Percentiles rank a stretch among this genome's conserved stretches.
These are phyloP conservation scores for Leccinum arenicola DNA, from an alignment of 768 basidiomycete species.

Conservation along the genomic window DNA sequence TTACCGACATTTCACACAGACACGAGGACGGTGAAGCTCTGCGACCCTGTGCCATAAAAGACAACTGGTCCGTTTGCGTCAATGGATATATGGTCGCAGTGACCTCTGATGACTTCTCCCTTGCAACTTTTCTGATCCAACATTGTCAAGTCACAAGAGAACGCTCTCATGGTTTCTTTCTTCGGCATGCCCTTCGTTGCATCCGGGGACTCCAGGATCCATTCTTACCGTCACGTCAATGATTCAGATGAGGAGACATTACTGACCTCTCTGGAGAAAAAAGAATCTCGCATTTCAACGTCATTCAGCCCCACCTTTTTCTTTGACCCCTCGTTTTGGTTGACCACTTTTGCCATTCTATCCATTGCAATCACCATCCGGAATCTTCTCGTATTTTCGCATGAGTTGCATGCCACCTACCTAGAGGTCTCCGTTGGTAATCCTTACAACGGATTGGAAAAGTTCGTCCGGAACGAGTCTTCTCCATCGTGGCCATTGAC, in stretches of 20 bases:
- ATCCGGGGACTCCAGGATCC: neutral
- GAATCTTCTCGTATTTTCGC: slow-evolving; percentile 18
- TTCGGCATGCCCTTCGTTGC: neutral
- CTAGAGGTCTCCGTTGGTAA: slow-evolving; percentile 15
- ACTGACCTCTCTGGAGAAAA: neutral
- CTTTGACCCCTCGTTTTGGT: slow-evolving; percentile 17
- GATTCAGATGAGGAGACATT: slow-evolving; percentile 18
- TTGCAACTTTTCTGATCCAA: neutral
- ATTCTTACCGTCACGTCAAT: slow-evolving; percentile 15
- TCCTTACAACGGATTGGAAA: slow-evolving; percentile 25
- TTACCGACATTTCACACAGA: neutral
- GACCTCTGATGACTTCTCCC: neutral
- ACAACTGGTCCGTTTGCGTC: neutral
- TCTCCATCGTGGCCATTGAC: slow-evolving; percentile 27
- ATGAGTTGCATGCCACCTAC: neutral
- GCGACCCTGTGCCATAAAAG: neutral
- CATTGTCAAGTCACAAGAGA: neutral
- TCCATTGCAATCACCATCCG: slow-evolving; percentile 20
- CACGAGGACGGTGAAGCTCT: slow-evolving; percentile 11
- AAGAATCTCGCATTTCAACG: neutral
- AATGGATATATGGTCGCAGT: slow-evolving; percentile 6
- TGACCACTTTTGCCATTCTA: slow-evolving; percentile 15
- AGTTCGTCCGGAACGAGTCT: slow-evolving; percentile 24
- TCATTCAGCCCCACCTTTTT: slow-evolving; percentile 1
- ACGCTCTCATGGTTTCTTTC: slow-evolving; percentile 4